phyloP scores from a whole-genome alignment of 768 basidiomycete species.

The Suillus cothurnatus region DNA sequence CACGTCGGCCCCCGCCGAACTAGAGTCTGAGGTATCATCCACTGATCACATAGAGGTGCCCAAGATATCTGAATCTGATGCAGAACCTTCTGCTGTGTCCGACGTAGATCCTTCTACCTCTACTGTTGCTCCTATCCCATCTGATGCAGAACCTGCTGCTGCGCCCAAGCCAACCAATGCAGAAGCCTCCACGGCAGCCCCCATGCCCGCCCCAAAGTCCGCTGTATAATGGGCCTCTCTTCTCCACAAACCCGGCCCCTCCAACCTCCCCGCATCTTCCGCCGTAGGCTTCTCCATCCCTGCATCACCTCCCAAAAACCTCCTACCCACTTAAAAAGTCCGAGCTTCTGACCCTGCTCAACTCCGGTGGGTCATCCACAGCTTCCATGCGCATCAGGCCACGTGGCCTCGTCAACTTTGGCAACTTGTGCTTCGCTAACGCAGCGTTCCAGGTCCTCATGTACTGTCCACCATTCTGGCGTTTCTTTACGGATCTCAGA shows the following conservation, averaged over 20 bases:
- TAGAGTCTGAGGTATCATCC: conserved; percentile 16
- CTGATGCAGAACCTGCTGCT: conserved; percentile 8
- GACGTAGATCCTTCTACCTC: conserved; percentile 7
- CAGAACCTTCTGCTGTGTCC: conserved; percentile 7
- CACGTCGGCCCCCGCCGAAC: neutral
- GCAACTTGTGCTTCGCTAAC: conserved; percentile 98
- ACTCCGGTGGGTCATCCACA: conserved; percentile 34
- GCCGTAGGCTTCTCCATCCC: conserved; percentile 77
- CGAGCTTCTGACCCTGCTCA: conserved; percentile 59
- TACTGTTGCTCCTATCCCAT: neutral
- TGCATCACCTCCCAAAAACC: conserved; percentile 37
- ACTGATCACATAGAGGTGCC: conserved; percentile 17
- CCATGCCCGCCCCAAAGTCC: conserved; percentile 30
- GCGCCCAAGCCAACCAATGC: neutral
- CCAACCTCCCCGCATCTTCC: conserved; percentile 65
- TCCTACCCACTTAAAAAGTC: conserved; percentile 43
- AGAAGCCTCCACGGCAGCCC: neutral
- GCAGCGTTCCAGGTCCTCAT: conserved; percentile 89
- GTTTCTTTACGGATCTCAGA: conserved; percentile 73
- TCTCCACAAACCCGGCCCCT: conserved; percentile 47
- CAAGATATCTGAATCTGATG: neutral
- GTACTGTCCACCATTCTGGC: conserved; percentile 86
- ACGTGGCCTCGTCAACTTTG: conserved; percentile 88
- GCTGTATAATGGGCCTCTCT: conserved; percentile 77
- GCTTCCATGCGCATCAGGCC: conserved; percentile 49